phyloP scores from a whole-genome alignment of 2,329 filamentous ascomycete genomes.

The Alternaria gaisen region DNA sequence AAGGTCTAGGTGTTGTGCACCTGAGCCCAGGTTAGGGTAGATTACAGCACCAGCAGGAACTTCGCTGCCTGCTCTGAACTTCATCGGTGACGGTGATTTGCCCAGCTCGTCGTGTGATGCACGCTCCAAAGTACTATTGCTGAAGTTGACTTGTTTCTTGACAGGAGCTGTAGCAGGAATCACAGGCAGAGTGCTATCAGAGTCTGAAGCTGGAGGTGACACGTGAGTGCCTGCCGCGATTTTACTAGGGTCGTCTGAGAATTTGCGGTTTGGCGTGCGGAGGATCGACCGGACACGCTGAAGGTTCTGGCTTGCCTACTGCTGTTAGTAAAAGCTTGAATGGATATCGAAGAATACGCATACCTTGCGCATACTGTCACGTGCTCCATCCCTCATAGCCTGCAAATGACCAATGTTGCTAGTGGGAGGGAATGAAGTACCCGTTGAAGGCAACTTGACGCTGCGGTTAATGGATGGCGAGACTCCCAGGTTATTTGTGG shows the following conservation, averaged over 20 bases:
- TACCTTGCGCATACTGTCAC: slow-evolving; percentile 46
- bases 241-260: slow-evolving; percentile 66
- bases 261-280: slow-evolving; percentile 66
- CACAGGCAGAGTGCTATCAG: slow-evolving; percentile 64
- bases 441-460: slow-evolving; percentile 60
- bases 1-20: slow-evolving; percentile 52
- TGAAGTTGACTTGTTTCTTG: slow-evolving; percentile 85
- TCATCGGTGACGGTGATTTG: slow-evolving; percentile 49
- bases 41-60: slow-evolving; percentile 42
- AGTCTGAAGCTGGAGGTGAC: slow-evolving; percentile 51
- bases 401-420: slow-evolving; percentile 35
- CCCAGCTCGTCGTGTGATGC: slow-evolving; percentile 41
- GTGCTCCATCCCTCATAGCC: slow-evolving; percentile 50
- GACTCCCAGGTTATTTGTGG: slow-evolving; percentile 59
- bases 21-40: slow-evolving; percentile 40
- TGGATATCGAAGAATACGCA: background rate
- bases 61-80: slow-evolving; percentile 47
- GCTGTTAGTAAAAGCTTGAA: background rate
- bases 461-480: slow-evolving; percentile 62
- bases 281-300: slow-evolving; percentile 71
- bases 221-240: slow-evolving; percentile 68
- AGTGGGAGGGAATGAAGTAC: slow-evolving; percentile 54
- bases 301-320: slow-evolving; percentile 54
- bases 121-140: slow-evolving; percentile 69
- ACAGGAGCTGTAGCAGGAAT: slow-evolving; percentile 72